Percentiles rank a stretch among this genome's conserved stretches.
phyloP scores from a whole-genome alignment of 2,329 filamentous ascomycete species.

The Penicillium oxalicum region DNA sequence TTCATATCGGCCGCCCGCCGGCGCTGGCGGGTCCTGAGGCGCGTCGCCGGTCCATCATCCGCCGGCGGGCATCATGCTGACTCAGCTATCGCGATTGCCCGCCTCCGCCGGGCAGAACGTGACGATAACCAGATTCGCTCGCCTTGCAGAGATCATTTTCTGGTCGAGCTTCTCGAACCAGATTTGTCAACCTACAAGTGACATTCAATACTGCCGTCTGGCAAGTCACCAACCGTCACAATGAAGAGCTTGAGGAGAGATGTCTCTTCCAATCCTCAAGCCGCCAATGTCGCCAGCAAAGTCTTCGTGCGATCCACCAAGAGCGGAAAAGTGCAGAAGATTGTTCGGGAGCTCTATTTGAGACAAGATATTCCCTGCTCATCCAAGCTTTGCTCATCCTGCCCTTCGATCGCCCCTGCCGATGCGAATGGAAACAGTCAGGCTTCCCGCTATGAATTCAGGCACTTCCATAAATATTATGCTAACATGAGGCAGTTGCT shows the following conservation, averaged over 20 bases:
- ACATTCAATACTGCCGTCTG: slow-evolving; percentile 4
- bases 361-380: slow-evolving; percentile 97
- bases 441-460: slow-evolving; percentile 7
- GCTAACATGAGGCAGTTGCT: slow-evolving; percentile 49
- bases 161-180: slow-evolving; percentile 7
- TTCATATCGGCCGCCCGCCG: too few relatives aligned
- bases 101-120: not conserved
- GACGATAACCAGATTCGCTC: slow-evolving; percentile 17
- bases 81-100: slow-evolving; percentile 18
- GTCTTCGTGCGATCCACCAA: slow-evolving; percentile 91
- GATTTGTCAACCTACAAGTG: slow-evolving; percentile 2
- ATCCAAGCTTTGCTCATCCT: slow-evolving; percentile 75
- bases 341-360: slow-evolving; percentile 92
- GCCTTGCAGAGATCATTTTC: slow-evolving; percentile 19
- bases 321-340: slow-evolving; percentile 96
- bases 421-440: slow-evolving; percentile 73
- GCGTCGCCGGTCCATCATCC: too few relatives aligned
- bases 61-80: slow-evolving; percentile 8
- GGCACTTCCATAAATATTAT: slow-evolving; percentile 2
- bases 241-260: slow-evolving; percentile 61
- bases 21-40: too few relatives aligned
- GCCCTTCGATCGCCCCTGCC: slow-evolving; percentile 66
- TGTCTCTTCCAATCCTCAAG: slow-evolving; percentile 48
- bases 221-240: slow-evolving; percentile 16
- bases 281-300: slow-evolving; percentile 84